Percentiles rank a stretch among this genome's conserved stretches.
These are phyloP conservation scores for Kwoniella heveanensis DNA, from an alignment of 768 basidiomycete genomes.

Conservation along the genomic window DNA sequence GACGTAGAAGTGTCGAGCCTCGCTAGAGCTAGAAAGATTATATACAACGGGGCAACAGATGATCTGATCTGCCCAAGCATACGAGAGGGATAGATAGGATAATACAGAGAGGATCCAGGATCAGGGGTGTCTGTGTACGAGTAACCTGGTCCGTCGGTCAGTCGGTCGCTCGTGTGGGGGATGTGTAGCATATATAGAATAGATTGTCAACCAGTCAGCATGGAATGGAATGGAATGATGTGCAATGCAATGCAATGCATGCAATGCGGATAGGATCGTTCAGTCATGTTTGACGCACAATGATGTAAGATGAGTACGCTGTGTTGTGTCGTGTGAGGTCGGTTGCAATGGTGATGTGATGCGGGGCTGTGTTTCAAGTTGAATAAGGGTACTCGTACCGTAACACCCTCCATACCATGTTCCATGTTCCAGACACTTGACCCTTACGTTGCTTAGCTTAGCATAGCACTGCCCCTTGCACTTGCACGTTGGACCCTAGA, in stretches of 20 bases:
- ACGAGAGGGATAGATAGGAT: not conserved
- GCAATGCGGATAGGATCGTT: too few species aligned
- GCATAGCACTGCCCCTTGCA: too few species aligned
- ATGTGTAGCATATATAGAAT: constrained; percentile 17
- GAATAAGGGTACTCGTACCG: not conserved
- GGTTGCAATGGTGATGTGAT: not conserved
- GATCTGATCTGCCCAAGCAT: too few species aligned
- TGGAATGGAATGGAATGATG: not conserved
- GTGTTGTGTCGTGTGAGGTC: not conserved
- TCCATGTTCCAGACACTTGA: not conserved
- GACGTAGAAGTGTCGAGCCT: constrained; percentile 19
- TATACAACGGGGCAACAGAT: too few species aligned
- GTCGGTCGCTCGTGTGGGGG: too few species aligned
- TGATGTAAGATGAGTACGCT: not conserved
- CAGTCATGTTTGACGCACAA: too few species aligned
- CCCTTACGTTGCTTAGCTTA: too few species aligned
- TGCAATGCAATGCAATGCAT: not conserved
- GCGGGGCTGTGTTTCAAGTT: constrained; percentile 18
- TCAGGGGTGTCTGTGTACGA: too few species aligned
- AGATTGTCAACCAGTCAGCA: not conserved
- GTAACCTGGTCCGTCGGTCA: too few species aligned
- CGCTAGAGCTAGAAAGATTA: not conserved
- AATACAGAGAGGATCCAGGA: not conserved
- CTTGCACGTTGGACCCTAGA: too few species aligned
- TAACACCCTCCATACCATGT: too few species aligned